Percentiles rank a stretch among this genome's conserved stretches.
phyloP scores from a whole-genome alignment of 768 basidiomycete genomes.

The Suillus spraguei region DNA sequence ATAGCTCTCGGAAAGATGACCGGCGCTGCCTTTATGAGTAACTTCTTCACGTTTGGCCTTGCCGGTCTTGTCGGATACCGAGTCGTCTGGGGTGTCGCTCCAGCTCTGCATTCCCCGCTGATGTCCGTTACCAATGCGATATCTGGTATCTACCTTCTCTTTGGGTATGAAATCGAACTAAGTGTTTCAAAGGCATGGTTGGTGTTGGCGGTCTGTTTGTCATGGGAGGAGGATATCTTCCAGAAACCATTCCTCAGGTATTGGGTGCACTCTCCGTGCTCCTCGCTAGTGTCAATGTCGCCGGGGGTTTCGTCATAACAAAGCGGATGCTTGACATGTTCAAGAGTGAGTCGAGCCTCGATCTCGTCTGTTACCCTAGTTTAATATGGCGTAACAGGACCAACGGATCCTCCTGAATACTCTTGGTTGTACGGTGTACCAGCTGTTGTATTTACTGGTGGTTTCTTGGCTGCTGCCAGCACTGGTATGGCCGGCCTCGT shows the following conservation, averaged over 20 bases:
- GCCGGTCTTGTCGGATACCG: constrained; percentile 87
- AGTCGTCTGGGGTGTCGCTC: constrained; percentile 88
- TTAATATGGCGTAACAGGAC: constrained; percentile 45
- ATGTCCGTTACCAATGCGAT: constrained; percentile 94
- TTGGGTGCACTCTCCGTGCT: constrained; percentile 85
- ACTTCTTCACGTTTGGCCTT: constrained; percentile 87
- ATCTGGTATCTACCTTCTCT: constrained; percentile 53
- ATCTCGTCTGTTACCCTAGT: background rate
- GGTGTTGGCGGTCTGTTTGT: constrained; percentile 86
- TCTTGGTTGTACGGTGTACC: constrained; percentile 82
- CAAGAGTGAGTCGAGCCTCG: constrained; percentile 54
- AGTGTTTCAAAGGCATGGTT: constrained; percentile 56
- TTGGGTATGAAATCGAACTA: background rate
- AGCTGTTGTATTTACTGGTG: constrained; percentile 80
- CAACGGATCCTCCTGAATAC: constrained; percentile 87
- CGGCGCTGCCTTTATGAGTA: constrained; percentile 83
- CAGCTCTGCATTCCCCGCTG: constrained; percentile 85
- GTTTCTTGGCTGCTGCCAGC: constrained; percentile 79
- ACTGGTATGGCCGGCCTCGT: constrained; percentile 86
- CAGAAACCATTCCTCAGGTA: constrained; percentile 77
- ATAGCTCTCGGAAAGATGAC: constrained; percentile 80
- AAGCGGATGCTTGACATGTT: constrained; percentile 96
- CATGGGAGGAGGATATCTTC: constrained; percentile 87
- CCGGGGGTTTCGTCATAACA: constrained; percentile 87
- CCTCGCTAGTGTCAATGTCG: constrained; percentile 84